phyloP scores from a whole-genome alignment of 495 filamentous ascomycete species.

The Aspergillus hancockii region DNA sequence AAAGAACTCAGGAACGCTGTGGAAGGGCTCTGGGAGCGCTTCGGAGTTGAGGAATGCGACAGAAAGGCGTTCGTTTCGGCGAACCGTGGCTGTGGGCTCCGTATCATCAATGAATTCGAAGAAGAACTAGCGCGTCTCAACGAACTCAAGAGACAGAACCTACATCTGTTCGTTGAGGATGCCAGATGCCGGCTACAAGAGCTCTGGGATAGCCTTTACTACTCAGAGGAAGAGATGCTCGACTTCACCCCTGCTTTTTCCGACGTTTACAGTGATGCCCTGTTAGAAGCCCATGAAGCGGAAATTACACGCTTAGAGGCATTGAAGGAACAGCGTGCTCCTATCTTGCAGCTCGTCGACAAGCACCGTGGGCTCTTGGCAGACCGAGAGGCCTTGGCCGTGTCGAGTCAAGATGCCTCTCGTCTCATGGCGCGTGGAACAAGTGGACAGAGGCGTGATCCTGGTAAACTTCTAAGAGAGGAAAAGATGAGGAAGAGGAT shows the following conservation, averaged over 20 bases:
- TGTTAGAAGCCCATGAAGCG: constrained; percentile 84
- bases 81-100: constrained; percentile 77
- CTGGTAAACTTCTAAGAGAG: constrained; percentile 89
- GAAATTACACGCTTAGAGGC: constrained; percentile 82
- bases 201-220: constrained; percentile 90
- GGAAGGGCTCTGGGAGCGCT: constrained; percentile 83
- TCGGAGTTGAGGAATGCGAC: constrained; percentile 78
- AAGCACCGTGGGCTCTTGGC: constrained; percentile 80
- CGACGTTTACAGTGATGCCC: constrained; percentile 76
- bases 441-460: constrained; percentile 89
- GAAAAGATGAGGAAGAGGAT: constrained; percentile 99
- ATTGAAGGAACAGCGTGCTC: constrained; percentile 83
- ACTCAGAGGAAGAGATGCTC: constrained; percentile 96
- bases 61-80: constrained; percentile 75
- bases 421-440: constrained; percentile 84
- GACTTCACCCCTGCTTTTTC: constrained; percentile 96
- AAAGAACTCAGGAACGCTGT: constrained; percentile 73
- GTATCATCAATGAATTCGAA: constrained; percentile 91
- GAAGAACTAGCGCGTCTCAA: constrained; percentile 83
- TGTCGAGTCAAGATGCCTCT: constrained; percentile 90
- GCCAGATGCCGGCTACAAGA: constrained; percentile 86
- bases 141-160: constrained; percentile 89
- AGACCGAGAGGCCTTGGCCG: constrained; percentile 83
- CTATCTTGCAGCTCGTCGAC: constrained; percentile 78
- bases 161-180: constrained; percentile 95